Percentiles rank a stretch among this genome's conserved stretches.
phyloP scores from a whole-genome alignment of 768 basidiomycete species.

The Daedaleopsis sinensis region DNA sequence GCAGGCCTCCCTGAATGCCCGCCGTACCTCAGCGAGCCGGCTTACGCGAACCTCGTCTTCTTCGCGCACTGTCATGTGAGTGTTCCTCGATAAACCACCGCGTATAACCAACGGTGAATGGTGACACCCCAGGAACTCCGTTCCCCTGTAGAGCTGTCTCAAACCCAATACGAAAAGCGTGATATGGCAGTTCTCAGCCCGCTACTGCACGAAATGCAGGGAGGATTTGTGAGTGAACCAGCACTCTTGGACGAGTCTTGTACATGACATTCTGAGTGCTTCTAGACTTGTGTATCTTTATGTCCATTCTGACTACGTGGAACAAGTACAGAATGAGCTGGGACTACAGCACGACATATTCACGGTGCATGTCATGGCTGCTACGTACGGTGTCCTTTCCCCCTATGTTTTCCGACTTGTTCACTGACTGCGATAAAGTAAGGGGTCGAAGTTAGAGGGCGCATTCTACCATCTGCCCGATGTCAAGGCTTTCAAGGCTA shows the following conservation, averaged over 20 bases:
- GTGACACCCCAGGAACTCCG: neutral
- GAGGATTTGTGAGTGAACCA: neutral
- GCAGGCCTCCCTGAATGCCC: slow-evolving; percentile 16
- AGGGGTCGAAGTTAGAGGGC: too few relatives aligned
- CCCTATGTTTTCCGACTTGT: too few relatives aligned
- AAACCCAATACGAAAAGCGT: neutral
- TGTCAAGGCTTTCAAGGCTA: too few relatives aligned
- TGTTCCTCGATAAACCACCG: neutral
- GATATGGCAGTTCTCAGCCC: neutral
- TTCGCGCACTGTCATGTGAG: slow-evolving; percentile 8
- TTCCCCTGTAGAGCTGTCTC: neutral
- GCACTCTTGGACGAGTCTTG: neutral
- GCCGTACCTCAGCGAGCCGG: slow-evolving; percentile 15
- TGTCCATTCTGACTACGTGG: too few relatives aligned
- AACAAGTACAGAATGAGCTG: too few relatives aligned
- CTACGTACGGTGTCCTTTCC: too few relatives aligned
- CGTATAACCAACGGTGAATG: neutral
- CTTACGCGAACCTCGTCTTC: slow-evolving; percentile 20
- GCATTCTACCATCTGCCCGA: too few relatives aligned
- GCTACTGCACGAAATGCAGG: neutral
- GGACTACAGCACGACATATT: too few relatives aligned
- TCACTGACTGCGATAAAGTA: too few relatives aligned
- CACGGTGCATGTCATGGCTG: too few relatives aligned
- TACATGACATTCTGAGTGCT: neutral
- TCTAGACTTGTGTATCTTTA: neutral